Evolutionary conservation across 2,329 filamentous ascomycete species (phyloP).

Genomic region (Alternaria brassicicola): DNA sequence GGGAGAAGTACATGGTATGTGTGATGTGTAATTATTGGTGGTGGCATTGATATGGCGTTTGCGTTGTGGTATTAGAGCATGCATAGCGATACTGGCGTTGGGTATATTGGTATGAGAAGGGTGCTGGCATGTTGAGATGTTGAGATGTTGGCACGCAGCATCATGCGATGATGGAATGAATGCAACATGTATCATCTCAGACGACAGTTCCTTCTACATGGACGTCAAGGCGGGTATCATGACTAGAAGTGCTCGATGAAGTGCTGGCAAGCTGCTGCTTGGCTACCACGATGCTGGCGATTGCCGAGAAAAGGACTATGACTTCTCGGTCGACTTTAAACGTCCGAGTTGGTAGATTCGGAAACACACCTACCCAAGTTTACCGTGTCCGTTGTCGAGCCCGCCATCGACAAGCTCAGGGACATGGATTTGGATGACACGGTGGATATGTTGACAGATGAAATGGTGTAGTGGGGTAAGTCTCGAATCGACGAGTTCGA

Average conservation of each 20-base stretch:
- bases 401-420: background rate
- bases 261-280: no score
- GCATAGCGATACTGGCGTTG: constrained; percentile 10
- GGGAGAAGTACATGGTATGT: background rate
- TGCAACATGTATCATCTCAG: background rate
- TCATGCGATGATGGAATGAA: background rate
- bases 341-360: background rate
- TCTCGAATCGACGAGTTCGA: background rate
- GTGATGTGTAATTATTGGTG: background rate
- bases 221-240: no score
- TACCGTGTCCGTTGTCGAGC: background rate
- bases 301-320: no score
- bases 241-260: no score
- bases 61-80: background rate
- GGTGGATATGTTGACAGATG: background rate
- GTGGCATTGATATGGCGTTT: background rate
- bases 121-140: background rate
- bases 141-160: background rate
- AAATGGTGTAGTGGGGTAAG: background rate
- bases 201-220: background rate
- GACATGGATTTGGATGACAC: background rate
- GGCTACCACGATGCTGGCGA: no score
- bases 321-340: no score
- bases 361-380: background rate
- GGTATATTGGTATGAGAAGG: background rate